phyloP scores from a whole-genome alignment of 306 rosid genomes.

The Vigna mungo region DNA sequence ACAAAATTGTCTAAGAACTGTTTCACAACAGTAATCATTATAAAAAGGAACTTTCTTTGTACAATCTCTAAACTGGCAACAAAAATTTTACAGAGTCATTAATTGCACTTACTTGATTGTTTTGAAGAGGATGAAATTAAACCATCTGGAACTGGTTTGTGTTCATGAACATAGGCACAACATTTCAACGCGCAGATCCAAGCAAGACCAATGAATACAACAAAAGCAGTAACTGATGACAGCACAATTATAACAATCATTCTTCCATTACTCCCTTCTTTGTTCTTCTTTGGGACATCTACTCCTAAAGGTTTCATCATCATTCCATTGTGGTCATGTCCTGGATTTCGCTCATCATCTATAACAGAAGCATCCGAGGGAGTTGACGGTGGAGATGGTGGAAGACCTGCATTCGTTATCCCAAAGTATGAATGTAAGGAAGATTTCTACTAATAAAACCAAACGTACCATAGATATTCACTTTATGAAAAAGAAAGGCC shows the following conservation, averaged over 20 bases:
- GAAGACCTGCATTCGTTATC: constrained; percentile 75
- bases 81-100: neutral
- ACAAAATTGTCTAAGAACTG: neutral
- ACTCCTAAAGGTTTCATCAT: constrained; percentile 87
- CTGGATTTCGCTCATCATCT: constrained; percentile 68
- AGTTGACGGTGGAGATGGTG: constrained; percentile 89
- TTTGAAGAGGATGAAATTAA: constrained; percentile 59
- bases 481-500: constrained; percentile 2
- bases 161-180: constrained; percentile 42
- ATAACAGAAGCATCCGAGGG: constrained; percentile 58
- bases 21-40: constrained; percentile 24
- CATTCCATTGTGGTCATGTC: constrained; percentile 60
- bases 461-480: constrained; percentile 8
- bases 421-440: constrained; percentile 39
- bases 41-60: constrained; percentile 18
- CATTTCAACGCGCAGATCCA: constrained; percentile 74
- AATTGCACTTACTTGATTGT: constrained; percentile 60
- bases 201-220: constrained; percentile 63
- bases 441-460: constrained; percentile 26
- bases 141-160: constrained; percentile 53
- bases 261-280: constrained; percentile 57
- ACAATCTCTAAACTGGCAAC: constrained; percentile 8
- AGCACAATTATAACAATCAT: constrained; percentile 61
- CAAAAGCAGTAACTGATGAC: constrained; percentile 75
- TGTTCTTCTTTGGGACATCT: constrained; percentile 66